Evolutionary conservation across 176 grass and related monocot species (phyloP), one percentile per base, ranked within the genome.

Genomic region (Oryza coarctata): DNA sequence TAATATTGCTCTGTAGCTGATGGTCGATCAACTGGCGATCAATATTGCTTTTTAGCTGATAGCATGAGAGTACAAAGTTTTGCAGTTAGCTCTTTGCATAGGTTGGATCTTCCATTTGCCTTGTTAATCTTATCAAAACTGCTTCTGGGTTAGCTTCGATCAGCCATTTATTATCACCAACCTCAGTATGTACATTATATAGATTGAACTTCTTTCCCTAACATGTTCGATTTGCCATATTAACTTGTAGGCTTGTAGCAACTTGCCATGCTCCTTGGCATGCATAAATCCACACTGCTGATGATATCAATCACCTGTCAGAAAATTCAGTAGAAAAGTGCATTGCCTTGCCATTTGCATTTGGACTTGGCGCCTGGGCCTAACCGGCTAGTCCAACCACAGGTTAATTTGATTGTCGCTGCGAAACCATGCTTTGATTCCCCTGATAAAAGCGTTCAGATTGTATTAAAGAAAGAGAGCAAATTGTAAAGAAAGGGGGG

Each of bases 91-190:
- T 45, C 33, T 61, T 61, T 78, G 22, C 50, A 35, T 32, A 78
- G 68, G 62, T 40, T 43, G 3, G 57, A 30, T 26, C 44, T 49
- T 47, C 23, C 30, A 14, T 36, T 75, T 3, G 25, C 47, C 49
- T 25, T 14, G 22, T 80, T 69, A 38, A 69, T 74, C 62, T n/a
- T 34, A 14, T 2, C 13, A 0, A 7, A 49, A 26, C 47, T 84
- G 64, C 26, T 33, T 77, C 32, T 23, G 25, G 47, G 64, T 75
- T 84, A 77, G 45, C 45, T 84, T 76, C 43, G 7, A 69, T 23
- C 43, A 71, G 14, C 3, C 17, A 35, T 1, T 15, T 73, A 14
- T 77, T 71, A 26, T 7, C 20, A 57, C 22, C 20, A 55, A 20
- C 23, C 74, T 69, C 4, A 61, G 1, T 34, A 58, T 61, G 66